Evolutionary conservation across 371 early-diverging fungal genomes (phyloP), one percentile per base, ranked within the genome.

Genomic region (Conidiobolus incongruus): DNA sequence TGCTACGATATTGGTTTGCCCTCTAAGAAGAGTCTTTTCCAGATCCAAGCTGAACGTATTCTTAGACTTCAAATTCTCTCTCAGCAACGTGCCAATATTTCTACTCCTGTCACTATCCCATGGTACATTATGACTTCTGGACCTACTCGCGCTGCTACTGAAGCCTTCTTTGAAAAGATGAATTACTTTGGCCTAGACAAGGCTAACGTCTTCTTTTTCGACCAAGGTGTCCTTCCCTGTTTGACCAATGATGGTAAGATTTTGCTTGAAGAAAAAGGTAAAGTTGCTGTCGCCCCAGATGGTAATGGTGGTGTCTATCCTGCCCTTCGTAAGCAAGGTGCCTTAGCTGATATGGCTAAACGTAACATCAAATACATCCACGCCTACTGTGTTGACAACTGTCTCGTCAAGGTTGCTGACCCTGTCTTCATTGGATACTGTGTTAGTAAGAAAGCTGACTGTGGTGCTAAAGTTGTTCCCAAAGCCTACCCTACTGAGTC

Each of bases 351-450:
- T 52, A 66, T 90, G 54, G 65, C 68, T 20, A 56, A 61, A 44
- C 77, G 86, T 51, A 76, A 77, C 39, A 68, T 88, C 47, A 66
- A 74, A 50, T 83, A 77, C 57, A 63, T 86, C 23, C 92, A 93
- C 58, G 72, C 75, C 19, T 92, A 91, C 70, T 87, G 89, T 52
- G 92, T 93, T 26, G 94, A 93, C 63, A 92, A 93, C n/a, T n/a
- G n/a, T n/a, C n/a, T n/a, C n/a, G n/a, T n/a, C n/a, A n/a, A n/a
- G n/a, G n/a, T n/a, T n/a, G 90, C 87, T 5, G 89, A 92, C 53
- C 94, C 94, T 4, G 73, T 75, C 29, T 93, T 93, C 51, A 65
- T 93, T 45, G 91, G 89, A 12, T 81, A 80, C 59, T 80, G 79
- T 51, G 68, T 81, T 34, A 61, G 56, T 44, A 75, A 79, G 52